phyloP scores from a whole-genome alignment of 2,329 filamentous ascomycete species.

The Huntiella moniliformis region DNA sequence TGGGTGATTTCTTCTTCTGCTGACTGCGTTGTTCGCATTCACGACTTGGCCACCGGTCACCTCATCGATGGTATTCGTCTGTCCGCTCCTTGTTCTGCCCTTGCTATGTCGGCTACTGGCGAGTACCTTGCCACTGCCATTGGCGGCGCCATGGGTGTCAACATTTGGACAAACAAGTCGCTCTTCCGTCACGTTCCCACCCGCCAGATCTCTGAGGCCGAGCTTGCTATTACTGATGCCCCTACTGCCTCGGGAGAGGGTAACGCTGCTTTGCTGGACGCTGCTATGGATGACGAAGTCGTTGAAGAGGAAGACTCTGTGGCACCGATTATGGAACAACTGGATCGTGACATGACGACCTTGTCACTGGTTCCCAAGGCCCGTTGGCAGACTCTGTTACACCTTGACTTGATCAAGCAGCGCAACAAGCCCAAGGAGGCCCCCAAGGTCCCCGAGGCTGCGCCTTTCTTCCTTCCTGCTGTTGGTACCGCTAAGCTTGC shows the following conservation, averaged over 20 bases:
- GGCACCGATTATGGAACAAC: conserved; percentile 47
- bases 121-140: conserved; percentile 88
- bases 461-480: conserved; percentile 82
- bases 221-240: conserved; percentile 43
- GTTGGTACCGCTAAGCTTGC: conserved; percentile 20
- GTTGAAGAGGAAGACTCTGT: conserved; percentile 22
- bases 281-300: conserved; percentile 20
- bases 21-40: conserved; percentile 64
- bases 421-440: conserved; percentile 88
- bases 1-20: conserved; percentile 84
- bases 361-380: conserved; percentile 77
- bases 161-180: conserved; percentile 87
- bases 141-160: conserved; percentile 67
- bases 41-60: conserved; percentile 91
- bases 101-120: conserved; percentile 76
- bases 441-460: conserved; percentile 80
- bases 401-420: conserved; percentile 79
- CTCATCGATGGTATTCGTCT: conserved; percentile 81
- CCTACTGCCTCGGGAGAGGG: conserved; percentile 73
- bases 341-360: conserved; percentile 68
- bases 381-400: conserved; percentile 83
- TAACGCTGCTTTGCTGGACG: conserved; percentile 44
- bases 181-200: conserved; percentile 81
- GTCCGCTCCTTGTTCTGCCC: conserved; percentile 57
- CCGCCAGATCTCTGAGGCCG: conserved; percentile 60